Evolutionary conservation across 2,329 filamentous ascomycete species (phyloP).

Genomic region (Pyricularia sp.): DNA sequence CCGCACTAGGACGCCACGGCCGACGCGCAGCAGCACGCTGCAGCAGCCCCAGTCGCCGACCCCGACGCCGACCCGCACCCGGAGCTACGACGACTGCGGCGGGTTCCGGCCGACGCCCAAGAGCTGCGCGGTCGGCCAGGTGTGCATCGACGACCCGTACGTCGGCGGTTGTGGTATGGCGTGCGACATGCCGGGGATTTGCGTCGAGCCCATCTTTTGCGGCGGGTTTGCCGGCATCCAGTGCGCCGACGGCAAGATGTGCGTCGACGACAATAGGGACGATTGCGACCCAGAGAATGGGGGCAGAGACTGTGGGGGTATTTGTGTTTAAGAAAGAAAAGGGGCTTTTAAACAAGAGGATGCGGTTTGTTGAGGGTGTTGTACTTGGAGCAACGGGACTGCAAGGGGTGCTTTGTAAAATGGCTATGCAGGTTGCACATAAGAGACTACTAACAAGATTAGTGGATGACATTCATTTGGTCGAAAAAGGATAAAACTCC

Average conservation of each 20-base stretch:
- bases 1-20: background rate
- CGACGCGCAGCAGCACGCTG: background rate
- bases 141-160: constrained; percentile 15
- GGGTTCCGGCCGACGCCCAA: constrained; percentile 11
- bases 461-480: background rate
- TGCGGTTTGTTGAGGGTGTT: too few species aligned
- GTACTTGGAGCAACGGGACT: too few species aligned
- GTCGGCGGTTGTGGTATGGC: constrained; percentile 7
- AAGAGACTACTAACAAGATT: background rate
- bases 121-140: constrained; percentile 9
- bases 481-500: background rate
- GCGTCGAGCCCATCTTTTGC: constrained; percentile 17
- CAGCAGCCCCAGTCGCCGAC: background rate
- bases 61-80: background rate
- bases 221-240: constrained; percentile 24
- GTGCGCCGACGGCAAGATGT: constrained; percentile 21
- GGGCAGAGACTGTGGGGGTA: constrained; percentile 27
- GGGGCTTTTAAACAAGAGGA: too few species aligned
- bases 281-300: constrained; percentile 23
- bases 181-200: constrained; percentile 14
- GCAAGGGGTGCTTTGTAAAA: background rate
- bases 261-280: constrained; percentile 28
- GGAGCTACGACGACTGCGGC: constrained; percentile 13
- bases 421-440: background rate
- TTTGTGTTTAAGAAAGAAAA: constrained; percentile 17